Evolutionary conservation across 257 asterid species (phyloP), one percentile per base, ranked within the genome.

Genomic region (Jacaranda copaia): DNA sequence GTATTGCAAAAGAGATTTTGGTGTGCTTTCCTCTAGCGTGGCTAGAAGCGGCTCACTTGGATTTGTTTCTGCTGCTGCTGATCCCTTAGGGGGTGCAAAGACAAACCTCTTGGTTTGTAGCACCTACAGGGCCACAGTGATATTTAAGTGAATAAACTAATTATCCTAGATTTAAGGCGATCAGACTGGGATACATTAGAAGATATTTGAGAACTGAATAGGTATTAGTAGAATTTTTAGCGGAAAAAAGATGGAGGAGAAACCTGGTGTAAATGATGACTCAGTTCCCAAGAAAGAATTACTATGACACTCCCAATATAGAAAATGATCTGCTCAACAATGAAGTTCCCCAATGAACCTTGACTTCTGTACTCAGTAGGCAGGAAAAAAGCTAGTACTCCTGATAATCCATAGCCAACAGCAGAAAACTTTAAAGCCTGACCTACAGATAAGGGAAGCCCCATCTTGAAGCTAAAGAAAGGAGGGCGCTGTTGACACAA

Each of bases 1-100:
- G 82, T 93, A 88, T 69, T 96, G 97, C 89, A 93, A 76, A 75
- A 96, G 93, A 51, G 98, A 96, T 52, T 87, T 89, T 40, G 94
- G 97, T 6, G 87, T 83, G 87, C 97, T 93, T 79, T 86, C 96
- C 82, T 96, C 97, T 64, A 96, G 81, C 5, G 97, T 84, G 36
- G 81, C 89, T 32, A 96, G 90, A 72, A 96, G 96, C 1, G 86
- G 85, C 80, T 91, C 97, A 35, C 96, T 96, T 68, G 99, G 99
- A 81, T 93, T 96, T 53, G 97, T 88, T 87, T 93, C 97, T 57
- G 99, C 97, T 18, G 98, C 99, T 40, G 98, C 98, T 79, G 99
- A 93, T 84, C 98, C 99, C 85, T 93, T 96, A 25, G 93, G 93
- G 20, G 97, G 98, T 35, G 99, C 97, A 89, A 96, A 93, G 66